Conservation (phyloP, 768 basidiomycete genomes). For the Polyporus arcularius region DNA sequence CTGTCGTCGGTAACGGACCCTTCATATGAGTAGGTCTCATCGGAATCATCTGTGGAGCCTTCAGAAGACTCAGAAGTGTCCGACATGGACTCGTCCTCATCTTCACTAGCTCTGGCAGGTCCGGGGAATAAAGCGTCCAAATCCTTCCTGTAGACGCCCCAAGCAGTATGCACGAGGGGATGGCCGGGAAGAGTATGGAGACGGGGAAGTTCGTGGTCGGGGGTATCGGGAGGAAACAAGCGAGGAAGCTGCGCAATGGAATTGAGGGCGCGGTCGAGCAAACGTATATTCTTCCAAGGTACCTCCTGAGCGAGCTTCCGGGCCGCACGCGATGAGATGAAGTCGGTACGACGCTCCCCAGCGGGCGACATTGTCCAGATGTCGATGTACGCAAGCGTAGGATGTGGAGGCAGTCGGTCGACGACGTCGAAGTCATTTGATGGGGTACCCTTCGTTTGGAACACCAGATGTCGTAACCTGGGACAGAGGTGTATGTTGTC, state of each 20-base stretch:
- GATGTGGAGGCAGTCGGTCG: not conserved
- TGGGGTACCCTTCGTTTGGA: not conserved
- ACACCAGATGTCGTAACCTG: not conserved
- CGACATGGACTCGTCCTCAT: not conserved
- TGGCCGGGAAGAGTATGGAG: not conserved
- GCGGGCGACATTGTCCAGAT: constrained; percentile 1
- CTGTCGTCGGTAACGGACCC: not conserved
- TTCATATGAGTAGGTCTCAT: not conserved
- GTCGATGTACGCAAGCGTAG: constrained; percentile 2
- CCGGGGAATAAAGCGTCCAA: not conserved
- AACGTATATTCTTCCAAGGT: not conserved
- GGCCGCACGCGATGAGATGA: not conserved
- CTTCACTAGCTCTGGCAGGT: not conserved
- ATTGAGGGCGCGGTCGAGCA: constrained; percentile 1
- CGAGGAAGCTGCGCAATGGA: not conserved
- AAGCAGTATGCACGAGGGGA: not conserved
- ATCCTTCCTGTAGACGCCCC: constrained; percentile 3
- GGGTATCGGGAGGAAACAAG: not conserved
- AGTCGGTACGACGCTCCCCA: not conserved
- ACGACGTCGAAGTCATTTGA: not conserved
- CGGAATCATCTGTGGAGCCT: not conserved
- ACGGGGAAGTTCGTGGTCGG: not conserved
- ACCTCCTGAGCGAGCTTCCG: not conserved
- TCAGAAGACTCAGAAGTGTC: not conserved
- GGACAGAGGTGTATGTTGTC: constrained; percentile 2